These are phyloP conservation scores for Mixia osmundae DNA, from an alignment of 1,284 basidiomycete species.

Conservation along the genomic window DNA sequence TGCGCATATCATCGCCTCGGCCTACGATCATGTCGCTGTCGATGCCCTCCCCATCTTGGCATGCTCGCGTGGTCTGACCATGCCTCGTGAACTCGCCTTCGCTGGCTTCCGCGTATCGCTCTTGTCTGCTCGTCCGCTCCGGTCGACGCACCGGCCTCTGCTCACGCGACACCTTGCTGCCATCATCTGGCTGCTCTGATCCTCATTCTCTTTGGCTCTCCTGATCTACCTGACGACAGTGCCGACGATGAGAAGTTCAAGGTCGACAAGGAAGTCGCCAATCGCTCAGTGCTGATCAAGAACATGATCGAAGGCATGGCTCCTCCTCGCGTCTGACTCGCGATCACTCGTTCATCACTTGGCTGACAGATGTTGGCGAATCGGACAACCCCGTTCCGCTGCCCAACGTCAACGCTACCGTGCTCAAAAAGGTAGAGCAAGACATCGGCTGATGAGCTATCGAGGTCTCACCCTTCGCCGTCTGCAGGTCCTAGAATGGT, in stretches of 20 bases:
- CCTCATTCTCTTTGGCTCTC: too few species aligned
- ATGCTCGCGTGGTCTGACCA: too few species aligned
- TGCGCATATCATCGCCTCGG: too few species aligned
- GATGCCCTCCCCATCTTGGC: too few species aligned
- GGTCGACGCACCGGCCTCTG: too few species aligned
- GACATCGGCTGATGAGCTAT: background rate
- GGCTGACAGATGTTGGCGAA: slow-evolving; percentile 58
- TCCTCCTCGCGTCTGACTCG: background rate
- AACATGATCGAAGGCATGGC: slow-evolving; percentile 94
- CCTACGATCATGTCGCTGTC: too few species aligned
- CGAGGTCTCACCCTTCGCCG: background rate
- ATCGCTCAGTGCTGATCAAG: slow-evolving; percentile 68
- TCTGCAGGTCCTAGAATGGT: slow-evolving; percentile 86
- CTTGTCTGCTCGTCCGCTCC: too few species aligned
- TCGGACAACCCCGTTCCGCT: slow-evolving; percentile 74
- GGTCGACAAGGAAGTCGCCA: slow-evolving; percentile 69
- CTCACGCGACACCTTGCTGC: too few species aligned
- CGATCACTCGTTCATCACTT: background rate
- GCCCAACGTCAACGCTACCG: slow-evolving; percentile 86
- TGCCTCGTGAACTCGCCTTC: too few species aligned
- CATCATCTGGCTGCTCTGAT: too few species aligned
- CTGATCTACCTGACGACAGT: slow-evolving; percentile 19
- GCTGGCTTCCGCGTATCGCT: too few species aligned
- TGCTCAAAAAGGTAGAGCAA: slow-evolving; percentile 64
- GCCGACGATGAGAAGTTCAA: slow-evolving; percentile 91